Evolutionary conservation across 139 green algal genomes (phyloP), one percentile per base, ranked within the genome.

Genomic region (Micractinium sp.): DNA sequence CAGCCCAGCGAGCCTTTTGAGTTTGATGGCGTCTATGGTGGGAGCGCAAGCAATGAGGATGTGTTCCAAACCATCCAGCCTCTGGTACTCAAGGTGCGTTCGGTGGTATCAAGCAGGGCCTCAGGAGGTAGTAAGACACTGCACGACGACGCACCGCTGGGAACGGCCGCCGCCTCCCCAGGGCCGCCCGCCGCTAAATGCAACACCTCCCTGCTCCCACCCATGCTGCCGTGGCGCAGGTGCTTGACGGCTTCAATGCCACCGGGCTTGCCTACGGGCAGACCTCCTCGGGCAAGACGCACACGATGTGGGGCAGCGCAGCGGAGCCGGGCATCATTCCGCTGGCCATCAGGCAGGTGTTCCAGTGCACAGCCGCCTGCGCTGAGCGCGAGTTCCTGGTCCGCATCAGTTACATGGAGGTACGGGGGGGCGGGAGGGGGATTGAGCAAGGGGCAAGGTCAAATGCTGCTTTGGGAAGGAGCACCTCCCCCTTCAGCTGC

Each of bases 201-300:
- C 47, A 56, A 56, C 47, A 9, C 47, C 47, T 9, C 47, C 47
- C 9, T 5, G 47, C 47, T 9, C 47, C 47, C 47, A 56, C 47
- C 47, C 9, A 5, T 56, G 47, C 47, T 56, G 47, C 63, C 63
- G 2, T 71, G 63, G n/a, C 63, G 63, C 96, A 97, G 90, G 93
- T 98, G n/a, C 87, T 97, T n/a, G 92, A 91, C 22, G 92, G 92
- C 31, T 97, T 97, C 92, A 98, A 98, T 89, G 93, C 93, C 86
- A 98, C 97, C 1, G 94, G 99, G 0, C 99, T 99, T 93, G 97
- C 97, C 41, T 99, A 99, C 91, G 97, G 97, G 1, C 97, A 99
- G 92, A 99, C 97, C 22, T 95, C 90, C 92, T 96, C 92, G 38
- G 97, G 97, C 69, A 99, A 99, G 90, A 99, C 97, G 2, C 94